A percentile compares a stretch with the other conserved stretches of the same genome.
Conservation (phyloP, 768 basidiomycete species). For the Mycena metata region DNA sequence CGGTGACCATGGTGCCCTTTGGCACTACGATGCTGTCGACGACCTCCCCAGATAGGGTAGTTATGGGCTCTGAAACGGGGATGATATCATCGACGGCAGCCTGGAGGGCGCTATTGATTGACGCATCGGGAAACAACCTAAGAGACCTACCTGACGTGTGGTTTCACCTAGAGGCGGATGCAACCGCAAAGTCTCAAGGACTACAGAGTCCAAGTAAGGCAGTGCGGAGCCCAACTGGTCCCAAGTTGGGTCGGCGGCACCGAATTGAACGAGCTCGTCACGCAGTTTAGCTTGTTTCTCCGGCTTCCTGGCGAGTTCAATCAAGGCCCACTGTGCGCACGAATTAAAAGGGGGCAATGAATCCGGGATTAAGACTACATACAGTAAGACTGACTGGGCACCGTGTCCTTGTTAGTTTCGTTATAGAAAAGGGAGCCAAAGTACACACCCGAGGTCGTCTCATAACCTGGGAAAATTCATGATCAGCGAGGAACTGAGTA, state of each 20-base stretch:
- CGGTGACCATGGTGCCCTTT: constrained; percentile 54
- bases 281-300: constrained; percentile 50
- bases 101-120: constrained; percentile 36
- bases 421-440: not conserved
- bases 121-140: not conserved
- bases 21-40: constrained; percentile 51
- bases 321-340: constrained; percentile 49
- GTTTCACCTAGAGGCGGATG: constrained; percentile 52
- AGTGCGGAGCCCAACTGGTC: constrained; percentile 50
- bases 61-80: constrained; percentile 52
- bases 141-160: constrained; percentile 45
- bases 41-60: constrained; percentile 43
- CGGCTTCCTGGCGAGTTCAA: constrained; percentile 50
- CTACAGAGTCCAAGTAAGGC: constrained; percentile 58
- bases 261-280: constrained; percentile 46
- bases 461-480: constrained; percentile 49
- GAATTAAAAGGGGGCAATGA: not conserved
- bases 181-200: constrained; percentile 55
- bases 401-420: not conserved
- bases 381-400: constrained; percentile 43
- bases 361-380: not conserved
- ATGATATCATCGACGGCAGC: constrained; percentile 55
- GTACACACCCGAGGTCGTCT: constrained; percentile 54
- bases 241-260: constrained; percentile 51
- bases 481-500: no score